Percentiles rank a stretch among this genome's conserved stretches.
Conservation (phyloP, 2,329 filamentous ascomycete genomes). For the Aspergillus vadensis region DNA sequence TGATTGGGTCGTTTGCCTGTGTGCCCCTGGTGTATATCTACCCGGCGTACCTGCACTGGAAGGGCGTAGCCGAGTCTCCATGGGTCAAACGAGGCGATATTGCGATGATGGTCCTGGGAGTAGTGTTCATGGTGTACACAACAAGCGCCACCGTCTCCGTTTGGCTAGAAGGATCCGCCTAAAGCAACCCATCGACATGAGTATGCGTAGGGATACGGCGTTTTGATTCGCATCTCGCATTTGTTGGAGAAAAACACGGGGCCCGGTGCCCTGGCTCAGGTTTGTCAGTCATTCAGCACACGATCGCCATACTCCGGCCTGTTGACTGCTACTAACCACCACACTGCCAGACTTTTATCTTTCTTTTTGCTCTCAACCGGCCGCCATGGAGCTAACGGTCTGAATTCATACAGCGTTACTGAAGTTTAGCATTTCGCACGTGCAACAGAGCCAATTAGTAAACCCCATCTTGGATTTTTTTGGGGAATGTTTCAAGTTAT, state of each 20-base stretch:
- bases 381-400: not conserved
- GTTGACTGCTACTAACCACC: not conserved
- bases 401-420: not conserved
- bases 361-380: not conserved
- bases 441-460: not conserved
- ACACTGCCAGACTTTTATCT: not conserved
- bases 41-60: conserved; percentile 74
- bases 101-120: conserved; percentile 63
- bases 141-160: conserved; percentile 60
- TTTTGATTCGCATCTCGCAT: not conserved
- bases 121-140: conserved; percentile 71
- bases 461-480: not conserved
- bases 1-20: conserved; percentile 95
- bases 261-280: not conserved
- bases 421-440: not conserved
- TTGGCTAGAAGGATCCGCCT: conserved; percentile 21
- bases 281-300: not conserved
- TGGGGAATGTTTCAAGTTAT: no score
- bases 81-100: conserved; percentile 62
- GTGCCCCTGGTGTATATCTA: conserved; percentile 96
- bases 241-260: not conserved
- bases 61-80: conserved; percentile 62
- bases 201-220: not conserved
- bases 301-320: not conserved
- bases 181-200: not conserved